Conservation (phyloP, 2,329 filamentous ascomycete genomes). For the Fusarium liriodendri region DNA sequence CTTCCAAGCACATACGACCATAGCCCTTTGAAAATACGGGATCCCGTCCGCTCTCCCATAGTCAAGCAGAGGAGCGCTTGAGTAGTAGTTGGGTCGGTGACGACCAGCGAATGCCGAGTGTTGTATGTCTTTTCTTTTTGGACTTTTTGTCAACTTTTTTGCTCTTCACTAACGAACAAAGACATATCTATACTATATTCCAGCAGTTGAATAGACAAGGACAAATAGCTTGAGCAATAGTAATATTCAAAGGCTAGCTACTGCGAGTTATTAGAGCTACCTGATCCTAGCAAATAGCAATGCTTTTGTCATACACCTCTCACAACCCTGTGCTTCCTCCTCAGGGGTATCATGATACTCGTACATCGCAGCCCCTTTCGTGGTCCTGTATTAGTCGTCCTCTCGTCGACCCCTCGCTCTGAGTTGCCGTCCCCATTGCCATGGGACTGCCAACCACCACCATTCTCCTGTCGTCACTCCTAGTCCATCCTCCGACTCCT, state of each 20-base stretch:
- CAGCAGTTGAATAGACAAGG: neutral
- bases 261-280: neutral
- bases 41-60: constrained; percentile 10
- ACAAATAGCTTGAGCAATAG: neutral
- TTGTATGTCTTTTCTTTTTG: constrained; percentile 1
- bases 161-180: neutral
- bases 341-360: constrained; percentile 14
- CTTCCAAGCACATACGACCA: neutral
- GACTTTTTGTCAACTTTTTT: neutral
- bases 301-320: neutral
- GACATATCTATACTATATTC: neutral
- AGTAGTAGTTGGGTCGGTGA: neutral
- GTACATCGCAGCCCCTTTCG: neutral
- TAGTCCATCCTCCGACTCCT: constrained; percentile 52
- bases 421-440: constrained; percentile 37
- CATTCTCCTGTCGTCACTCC: constrained; percentile 67
- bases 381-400: constrained; percentile 7
- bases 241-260: neutral
- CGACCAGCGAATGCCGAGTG: constrained; percentile 4
- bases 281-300: neutral
- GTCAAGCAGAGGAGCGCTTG: constrained; percentile 9
- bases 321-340: neutral
- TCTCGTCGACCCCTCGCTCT: constrained; percentile 5
- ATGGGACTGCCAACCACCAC: constrained; percentile 72
- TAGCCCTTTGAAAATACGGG: neutral